Evolutionary conservation across 2,329 filamentous ascomycete species (phyloP).

Genomic region (Xylariomycetidae sp.): DNA sequence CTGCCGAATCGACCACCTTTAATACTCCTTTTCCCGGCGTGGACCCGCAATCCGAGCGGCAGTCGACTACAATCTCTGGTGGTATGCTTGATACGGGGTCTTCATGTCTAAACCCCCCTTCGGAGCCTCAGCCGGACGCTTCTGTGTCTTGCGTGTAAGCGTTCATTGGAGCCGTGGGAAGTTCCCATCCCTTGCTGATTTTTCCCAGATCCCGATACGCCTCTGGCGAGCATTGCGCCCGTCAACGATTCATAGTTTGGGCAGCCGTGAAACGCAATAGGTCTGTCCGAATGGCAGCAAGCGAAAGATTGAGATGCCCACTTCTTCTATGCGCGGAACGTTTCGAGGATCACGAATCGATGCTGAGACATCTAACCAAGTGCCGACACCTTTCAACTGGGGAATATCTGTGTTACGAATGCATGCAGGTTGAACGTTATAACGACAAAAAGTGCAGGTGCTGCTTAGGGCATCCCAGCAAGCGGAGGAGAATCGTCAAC

Average conservation of each 20-base stretch:
- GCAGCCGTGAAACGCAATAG: conserved; percentile 49
- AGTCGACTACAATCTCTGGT: too few species aligned
- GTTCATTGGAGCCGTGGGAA: conserved; percentile 3
- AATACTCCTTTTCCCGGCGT: conserved; percentile 17
- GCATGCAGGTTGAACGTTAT: conserved; percentile 45
- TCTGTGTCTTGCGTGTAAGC: conserved; percentile 27
- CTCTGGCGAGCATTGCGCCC: conserved; percentile 42
- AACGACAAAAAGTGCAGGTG: conserved; percentile 45
- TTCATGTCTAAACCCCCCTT: too few species aligned
- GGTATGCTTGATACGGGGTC: too few species aligned
- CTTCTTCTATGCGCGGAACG: conserved; percentile 43
- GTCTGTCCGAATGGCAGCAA: conserved; percentile 38
- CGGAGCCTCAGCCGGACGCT: conserved; percentile 15
- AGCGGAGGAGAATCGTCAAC: conserved; percentile 44
- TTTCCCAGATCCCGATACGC: conserved; percentile 34
- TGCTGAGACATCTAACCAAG: conserved; percentile 46
- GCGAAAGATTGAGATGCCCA: conserved; percentile 46
- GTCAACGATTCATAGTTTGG: conserved; percentile 52
- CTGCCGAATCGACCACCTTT: conserved; percentile 16
- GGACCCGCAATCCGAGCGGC: conserved; percentile 19
- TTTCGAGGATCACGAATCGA: conserved; percentile 46
- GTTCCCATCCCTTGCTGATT: conserved; percentile 14
- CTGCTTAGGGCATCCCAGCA: conserved; percentile 44
- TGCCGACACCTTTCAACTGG: conserved; percentile 43
- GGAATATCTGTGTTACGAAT: conserved; percentile 53